Evolutionary conservation across 148 eudicot genomes (phyloP).

Genomic region (Vaccinium macrocarpon): DNA sequence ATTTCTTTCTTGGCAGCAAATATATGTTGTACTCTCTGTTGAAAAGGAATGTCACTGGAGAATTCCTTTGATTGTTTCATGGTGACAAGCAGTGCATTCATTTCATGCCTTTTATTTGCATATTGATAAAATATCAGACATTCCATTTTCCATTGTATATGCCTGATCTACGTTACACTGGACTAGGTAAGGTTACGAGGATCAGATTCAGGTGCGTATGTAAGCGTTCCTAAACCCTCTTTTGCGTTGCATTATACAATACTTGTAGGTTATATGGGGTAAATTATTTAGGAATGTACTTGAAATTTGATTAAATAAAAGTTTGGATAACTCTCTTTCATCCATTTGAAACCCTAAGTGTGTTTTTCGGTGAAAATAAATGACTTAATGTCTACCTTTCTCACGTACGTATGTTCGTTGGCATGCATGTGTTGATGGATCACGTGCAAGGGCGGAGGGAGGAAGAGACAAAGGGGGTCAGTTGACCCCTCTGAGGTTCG

Average conservation of each 20-base stretch:
- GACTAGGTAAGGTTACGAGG: neutral
- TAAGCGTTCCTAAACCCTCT: neutral
- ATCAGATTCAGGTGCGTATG: neutral
- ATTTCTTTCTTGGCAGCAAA: no score
- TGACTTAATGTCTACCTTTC: neutral
- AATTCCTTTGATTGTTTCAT: neutral
- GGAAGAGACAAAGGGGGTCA: no score
- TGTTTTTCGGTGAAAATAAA: neutral
- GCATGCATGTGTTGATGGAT: neutral
- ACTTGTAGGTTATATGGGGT: neutral
- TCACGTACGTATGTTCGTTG: neutral
- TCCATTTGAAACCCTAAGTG: neutral
- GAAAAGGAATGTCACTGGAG: neutral
- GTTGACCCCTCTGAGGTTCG: no score
- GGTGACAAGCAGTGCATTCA: neutral
- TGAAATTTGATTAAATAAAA: neutral
- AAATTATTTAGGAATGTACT: neutral
- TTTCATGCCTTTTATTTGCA: neutral
- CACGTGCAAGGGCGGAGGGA: no score
- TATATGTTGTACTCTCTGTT: neutral
- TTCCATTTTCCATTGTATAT: neutral
- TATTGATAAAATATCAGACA: neutral
- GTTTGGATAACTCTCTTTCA: neutral
- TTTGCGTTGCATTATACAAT: neutral
- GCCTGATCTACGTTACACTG: neutral